These are phyloP conservation scores for Gonapodya prolifera DNA, from an alignment of 192 early-diverging fungal species.

Conservation along the genomic window DNA sequence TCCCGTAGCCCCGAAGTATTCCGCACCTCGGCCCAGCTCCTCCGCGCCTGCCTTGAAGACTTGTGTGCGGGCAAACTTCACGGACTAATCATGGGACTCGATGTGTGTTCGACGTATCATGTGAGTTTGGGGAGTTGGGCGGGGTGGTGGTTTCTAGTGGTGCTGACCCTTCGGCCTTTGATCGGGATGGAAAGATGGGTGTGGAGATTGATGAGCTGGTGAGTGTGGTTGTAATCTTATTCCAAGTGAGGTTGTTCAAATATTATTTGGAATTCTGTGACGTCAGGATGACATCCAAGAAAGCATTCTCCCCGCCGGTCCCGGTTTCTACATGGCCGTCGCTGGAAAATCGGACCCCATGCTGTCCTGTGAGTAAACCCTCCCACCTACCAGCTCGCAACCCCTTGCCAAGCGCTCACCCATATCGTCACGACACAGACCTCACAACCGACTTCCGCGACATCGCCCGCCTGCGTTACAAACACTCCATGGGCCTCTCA, in stretches of 20 bases:
- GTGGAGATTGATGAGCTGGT: no score
- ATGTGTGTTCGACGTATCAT: background rate
- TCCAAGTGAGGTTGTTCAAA: no score
- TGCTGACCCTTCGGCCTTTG: no score
- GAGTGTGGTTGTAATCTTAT: no score
- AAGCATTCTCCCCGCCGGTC: background rate
- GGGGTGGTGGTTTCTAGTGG: no score
- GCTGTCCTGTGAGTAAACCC: no score
- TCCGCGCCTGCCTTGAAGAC: slow-evolving; percentile 3
- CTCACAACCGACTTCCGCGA: background rate
- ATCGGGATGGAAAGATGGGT: no score
- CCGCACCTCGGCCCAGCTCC: background rate
- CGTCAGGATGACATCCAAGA: background rate
- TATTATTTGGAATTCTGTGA: no score
- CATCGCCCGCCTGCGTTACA: background rate
- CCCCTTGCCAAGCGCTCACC: no score
- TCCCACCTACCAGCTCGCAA: no score
- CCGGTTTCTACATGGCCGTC: background rate
- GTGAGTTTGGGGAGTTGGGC: background rate
- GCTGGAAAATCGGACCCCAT: background rate
- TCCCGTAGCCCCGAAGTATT: background rate
- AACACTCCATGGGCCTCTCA: background rate
- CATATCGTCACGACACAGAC: no score
- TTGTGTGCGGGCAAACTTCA: background rate
- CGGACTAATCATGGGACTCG: background rate